These are phyloP conservation scores for Saccharomycopsis fibuligera DNA, from an alignment of 805 yeast genomes.

Conservation along the genomic window DNA sequence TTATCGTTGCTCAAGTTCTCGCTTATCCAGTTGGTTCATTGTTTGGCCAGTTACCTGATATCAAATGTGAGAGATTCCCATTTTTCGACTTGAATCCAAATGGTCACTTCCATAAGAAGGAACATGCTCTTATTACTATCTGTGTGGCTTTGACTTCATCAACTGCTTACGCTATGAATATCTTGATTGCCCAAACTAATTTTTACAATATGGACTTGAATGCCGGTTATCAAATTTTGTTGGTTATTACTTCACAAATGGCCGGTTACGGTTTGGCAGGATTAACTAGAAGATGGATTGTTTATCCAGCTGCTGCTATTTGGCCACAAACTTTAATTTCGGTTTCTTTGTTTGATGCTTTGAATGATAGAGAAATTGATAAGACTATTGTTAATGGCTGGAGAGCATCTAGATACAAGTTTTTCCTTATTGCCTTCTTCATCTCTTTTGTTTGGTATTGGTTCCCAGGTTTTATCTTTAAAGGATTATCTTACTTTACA, in stretches of 20 bases:
- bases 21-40: constrained; percentile 52
- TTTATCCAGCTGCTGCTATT: constrained; percentile 57
- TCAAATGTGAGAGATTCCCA: constrained; percentile 28
- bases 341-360: constrained; percentile 47
- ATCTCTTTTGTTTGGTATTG: constrained; percentile 45
- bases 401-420: constrained; percentile 46
- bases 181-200: constrained; percentile 43
- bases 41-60: constrained; percentile 34
- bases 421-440: constrained; percentile 38
- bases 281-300: constrained; percentile 48
- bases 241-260: constrained; percentile 50
- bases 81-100: constrained; percentile 44
- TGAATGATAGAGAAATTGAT: constrained; percentile 34
- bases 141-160: constrained; percentile 42
- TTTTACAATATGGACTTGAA: constrained; percentile 41
- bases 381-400: constrained; percentile 49
- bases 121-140: constrained; percentile 51
- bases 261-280: constrained; percentile 69
- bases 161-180: constrained; percentile 55
- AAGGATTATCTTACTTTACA: constrained; percentile 55
- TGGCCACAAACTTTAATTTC: constrained; percentile 68
- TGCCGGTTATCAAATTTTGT: constrained; percentile 48
- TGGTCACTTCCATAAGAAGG: constrained; percentile 45
- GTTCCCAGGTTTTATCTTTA: constrained; percentile 56
- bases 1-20: constrained; percentile 52